Conservation (phyloP, 192 early-diverging fungal genomes). For the Coemansia brasiliensis region DNA sequence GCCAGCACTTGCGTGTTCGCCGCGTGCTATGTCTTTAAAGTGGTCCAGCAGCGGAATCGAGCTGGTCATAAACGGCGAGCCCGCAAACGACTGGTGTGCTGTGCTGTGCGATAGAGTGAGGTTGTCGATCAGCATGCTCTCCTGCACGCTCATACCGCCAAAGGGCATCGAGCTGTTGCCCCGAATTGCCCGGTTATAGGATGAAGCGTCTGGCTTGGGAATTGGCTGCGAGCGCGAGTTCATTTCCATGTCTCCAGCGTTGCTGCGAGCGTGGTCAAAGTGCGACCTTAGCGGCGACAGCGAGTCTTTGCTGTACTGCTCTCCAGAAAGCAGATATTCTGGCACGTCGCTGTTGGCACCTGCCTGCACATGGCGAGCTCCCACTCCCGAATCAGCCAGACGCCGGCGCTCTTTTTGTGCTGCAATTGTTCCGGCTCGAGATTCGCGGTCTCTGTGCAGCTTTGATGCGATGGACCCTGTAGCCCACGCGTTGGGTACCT, state of each 20-base stretch:
- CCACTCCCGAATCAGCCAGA: not conserved
- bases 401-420: constrained; percentile 6
- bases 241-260: constrained; percentile 6
- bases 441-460: constrained; percentile 12
- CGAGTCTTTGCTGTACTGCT: constrained; percentile 7
- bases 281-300: constrained; percentile 29
- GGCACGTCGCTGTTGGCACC: not conserved
- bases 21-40: constrained; percentile 27
- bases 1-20: constrained; percentile 22
- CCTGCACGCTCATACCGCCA: constrained; percentile 45
- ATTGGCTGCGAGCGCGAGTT: constrained; percentile 48
- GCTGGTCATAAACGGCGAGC: constrained; percentile 45
- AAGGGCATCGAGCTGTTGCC: constrained; percentile 12
- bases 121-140: constrained; percentile 49
- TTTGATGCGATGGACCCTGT: constrained; percentile 12
- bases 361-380: not conserved
- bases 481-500: constrained; percentile 14
- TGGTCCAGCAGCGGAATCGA: constrained; percentile 54
- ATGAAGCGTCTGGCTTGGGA: constrained; percentile 25
- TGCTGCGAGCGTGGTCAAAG: constrained; percentile 14
- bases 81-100: constrained; percentile 36
- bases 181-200: constrained; percentile 20
- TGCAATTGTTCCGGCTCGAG: not conserved
- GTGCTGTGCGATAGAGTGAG: constrained; percentile 40
- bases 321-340: constrained; percentile 5